Percentiles rank a stretch among this genome's conserved stretches.
Conservation (phyloP, 202 grass and related monocot species). For the Carex arenaria region DNA sequence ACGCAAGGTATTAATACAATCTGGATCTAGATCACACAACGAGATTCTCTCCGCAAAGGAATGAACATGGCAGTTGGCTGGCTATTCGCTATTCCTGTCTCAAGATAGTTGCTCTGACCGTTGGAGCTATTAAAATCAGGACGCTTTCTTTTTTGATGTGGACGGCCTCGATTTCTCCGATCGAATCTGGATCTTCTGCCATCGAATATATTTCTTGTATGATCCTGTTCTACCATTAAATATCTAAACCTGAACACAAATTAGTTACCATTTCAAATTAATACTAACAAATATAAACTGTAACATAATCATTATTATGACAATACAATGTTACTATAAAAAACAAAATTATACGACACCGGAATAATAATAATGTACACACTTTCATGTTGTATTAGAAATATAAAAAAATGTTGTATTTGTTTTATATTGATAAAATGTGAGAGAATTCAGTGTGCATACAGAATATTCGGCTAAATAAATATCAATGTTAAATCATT, state of each 20-base stretch:
- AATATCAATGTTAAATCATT: not conserved
- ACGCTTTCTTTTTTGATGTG: not conserved
- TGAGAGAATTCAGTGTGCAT: too few relatives aligned
- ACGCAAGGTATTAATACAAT: not conserved
- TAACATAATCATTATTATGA: too few relatives aligned
- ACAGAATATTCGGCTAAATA: not conserved
- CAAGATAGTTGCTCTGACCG: not conserved
- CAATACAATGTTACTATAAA: too few relatives aligned
- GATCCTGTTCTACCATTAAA: not conserved
- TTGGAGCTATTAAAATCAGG: slow-evolving; percentile 2
- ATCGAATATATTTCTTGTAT: slow-evolving; percentile 18
- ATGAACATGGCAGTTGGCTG: slow-evolving; percentile 36
- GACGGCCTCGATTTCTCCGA: slow-evolving; percentile 43
- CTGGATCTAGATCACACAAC: slow-evolving; percentile 9
- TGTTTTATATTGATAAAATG: too few relatives aligned
- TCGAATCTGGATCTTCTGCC: slow-evolving; percentile 44
- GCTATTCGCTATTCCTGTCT: slow-evolving; percentile 49
- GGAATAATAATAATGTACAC: too few relatives aligned
- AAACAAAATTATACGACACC: too few relatives aligned
- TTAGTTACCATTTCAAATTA: too few relatives aligned
- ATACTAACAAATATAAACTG: too few relatives aligned
- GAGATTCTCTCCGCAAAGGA: slow-evolving; percentile 4
- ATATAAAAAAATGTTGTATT: too few relatives aligned
- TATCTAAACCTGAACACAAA: not conserved
- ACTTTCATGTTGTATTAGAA: too few relatives aligned